A percentile compares a stretch with the other conserved stretches of the same genome.
Evolutionary conservation across 2,329 filamentous ascomycete genomes (phyloP).

Genomic region (Fusarium sp.): DNA sequence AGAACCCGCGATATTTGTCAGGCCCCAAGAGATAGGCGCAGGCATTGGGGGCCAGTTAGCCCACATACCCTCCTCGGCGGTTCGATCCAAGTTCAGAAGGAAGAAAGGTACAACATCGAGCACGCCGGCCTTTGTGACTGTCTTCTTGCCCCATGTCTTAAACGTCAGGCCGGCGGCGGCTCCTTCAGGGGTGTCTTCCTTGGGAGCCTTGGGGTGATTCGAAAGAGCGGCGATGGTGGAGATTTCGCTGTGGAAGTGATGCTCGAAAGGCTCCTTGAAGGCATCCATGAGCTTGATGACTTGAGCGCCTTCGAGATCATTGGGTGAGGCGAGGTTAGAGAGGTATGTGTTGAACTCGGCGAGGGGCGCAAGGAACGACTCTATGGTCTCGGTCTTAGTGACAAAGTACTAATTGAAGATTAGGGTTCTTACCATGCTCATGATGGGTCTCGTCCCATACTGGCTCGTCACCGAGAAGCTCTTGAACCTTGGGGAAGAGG

Average conservation of each 20-base stretch:
- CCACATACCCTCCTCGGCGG: conserved; percentile 69
- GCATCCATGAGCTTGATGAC: conserved; percentile 61
- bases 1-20: conserved; percentile 68
- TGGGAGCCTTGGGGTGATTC: conserved; percentile 62
- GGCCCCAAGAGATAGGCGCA: conserved; percentile 65
- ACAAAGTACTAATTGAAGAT: background rate
- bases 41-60: conserved; percentile 73
- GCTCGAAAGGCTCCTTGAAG: conserved; percentile 62
- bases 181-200: conserved; percentile 56
- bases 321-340: conserved; percentile 51
- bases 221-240: conserved; percentile 61
- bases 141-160: conserved; percentile 71
- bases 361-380: conserved; percentile 63
- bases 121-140: conserved; percentile 68
- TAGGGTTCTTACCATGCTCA: conserved; percentile 61
- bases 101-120: conserved; percentile 73
- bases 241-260: conserved; percentile 67
- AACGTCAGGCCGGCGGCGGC: conserved; percentile 61
- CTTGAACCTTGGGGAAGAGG: conserved; percentile 66
- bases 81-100: conserved; percentile 69
- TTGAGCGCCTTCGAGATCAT: conserved; percentile 56
- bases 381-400: conserved; percentile 31
- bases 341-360: conserved; percentile 65
- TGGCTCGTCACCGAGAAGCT: conserved; percentile 59
- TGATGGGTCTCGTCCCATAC: conserved; percentile 64